Base-by-base conservation (phyloP, 768 basidiomycete species). In the Rhodotorula graminis region DNA sequence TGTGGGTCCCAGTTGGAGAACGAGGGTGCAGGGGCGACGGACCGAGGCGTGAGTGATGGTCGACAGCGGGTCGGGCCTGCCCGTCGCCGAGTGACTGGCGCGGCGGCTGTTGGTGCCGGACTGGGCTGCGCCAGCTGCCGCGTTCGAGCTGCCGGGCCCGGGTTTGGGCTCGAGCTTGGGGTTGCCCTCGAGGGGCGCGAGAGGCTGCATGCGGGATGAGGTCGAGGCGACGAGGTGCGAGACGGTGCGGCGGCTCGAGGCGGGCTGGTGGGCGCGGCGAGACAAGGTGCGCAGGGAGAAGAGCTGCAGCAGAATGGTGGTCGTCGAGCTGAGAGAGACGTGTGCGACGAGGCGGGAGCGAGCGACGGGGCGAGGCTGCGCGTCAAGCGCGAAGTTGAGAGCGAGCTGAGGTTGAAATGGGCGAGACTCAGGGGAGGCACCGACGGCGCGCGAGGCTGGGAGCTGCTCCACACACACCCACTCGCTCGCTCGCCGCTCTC, bases 21-120 rank as follows among this genome's bases (percentile, higher is more conserved):
- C 16, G 29, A 18, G 10, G 19, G 23, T 9, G 37, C 19, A 59
- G 42, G 11, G 25, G 18, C 47, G 56, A 15, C 72, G 21, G 14
- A 69, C 72, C 14, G 67, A 69, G 31, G 68, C 72, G 50, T 73
- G 72, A 25, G 68, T 64, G 64, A 73, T 66, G 65, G 61, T 63
- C 29, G 57, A 49, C 49, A 74, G 73, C 6, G 73, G 73, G 42
- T 74, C 73, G 5, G 73, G 73, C n/a, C 63, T 42, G 7, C 62
- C 61, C 31, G 40, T 47, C 33, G 29, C 46, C 19, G 61, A 63
- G 61, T 70, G 73, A 3, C 57, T 61, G 8, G 73, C 69, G 25
- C 73, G 52, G 33, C 73, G 61, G 18, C 62, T 47, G 69, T 67
- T 74, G 40, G 15, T 9, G 44, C 29, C 64, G 3, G 72, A 21